Percentiles rank a stretch among this genome's conserved stretches.
phyloP scores from a whole-genome alignment of 1,284 basidiomycete species.

The Mycena sp. region DNA sequence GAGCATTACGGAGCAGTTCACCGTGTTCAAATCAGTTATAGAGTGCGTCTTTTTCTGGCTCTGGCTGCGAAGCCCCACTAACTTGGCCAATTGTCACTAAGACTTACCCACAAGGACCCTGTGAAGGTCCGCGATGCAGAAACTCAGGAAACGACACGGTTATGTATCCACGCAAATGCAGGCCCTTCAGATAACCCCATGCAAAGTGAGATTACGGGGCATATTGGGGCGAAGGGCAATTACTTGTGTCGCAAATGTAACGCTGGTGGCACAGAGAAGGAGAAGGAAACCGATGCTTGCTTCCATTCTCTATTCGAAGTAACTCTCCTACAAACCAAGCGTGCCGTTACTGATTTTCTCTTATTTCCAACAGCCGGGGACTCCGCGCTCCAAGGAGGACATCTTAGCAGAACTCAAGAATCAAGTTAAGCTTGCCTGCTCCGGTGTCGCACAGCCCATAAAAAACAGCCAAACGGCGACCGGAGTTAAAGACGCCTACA shows the following conservation, averaged over 20 bases:
- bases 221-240: constrained; percentile 38
- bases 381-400: neutral
- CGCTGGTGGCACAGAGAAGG: constrained; percentile 31
- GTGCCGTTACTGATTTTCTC: neutral
- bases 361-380: neutral
- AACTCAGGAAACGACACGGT: neutral
- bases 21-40: neutral
- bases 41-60: neutral
- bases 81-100: neutral
- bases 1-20: constrained; percentile 15
- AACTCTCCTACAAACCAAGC: neutral
- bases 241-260: constrained; percentile 34
- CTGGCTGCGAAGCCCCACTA: neutral
- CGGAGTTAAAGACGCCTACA: constrained; percentile 21
- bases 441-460: neutral
- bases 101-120: constrained; percentile 4
- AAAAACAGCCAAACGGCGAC: neutral
- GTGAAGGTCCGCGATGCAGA: neutral
- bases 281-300: constrained; percentile 32
- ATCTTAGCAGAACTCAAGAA: neutral
- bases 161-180: neutral
- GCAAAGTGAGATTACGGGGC: constrained; percentile 29
- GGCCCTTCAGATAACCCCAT: constrained; percentile 21
- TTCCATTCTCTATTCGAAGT: constrained; percentile 31
- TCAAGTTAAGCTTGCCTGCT: constrained; percentile 4